phyloP scores from a whole-genome alignment of 129 eudicot genomes.

The Gnaphalium uliginosum region DNA sequence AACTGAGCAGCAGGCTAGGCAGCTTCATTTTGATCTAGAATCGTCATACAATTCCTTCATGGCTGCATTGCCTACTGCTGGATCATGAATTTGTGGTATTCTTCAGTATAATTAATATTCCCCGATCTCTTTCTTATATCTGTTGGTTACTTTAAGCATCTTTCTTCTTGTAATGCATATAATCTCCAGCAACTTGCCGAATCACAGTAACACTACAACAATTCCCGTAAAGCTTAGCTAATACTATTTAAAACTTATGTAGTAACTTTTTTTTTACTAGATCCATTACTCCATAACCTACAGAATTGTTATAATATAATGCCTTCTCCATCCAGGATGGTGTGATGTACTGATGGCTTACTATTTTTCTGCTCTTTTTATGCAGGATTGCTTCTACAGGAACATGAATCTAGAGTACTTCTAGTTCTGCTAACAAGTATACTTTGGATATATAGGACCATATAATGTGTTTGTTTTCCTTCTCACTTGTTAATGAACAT shows the following conservation, averaged over 20 bases:
- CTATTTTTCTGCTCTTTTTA: not conserved
- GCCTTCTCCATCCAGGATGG: not conserved
- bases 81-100: constrained; percentile 35
- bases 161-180: not conserved
- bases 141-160: not conserved
- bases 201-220: not conserved
- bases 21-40: constrained; percentile 75
- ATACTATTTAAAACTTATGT: not conserved
- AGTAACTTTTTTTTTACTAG: not conserved
- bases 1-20: constrained; percentile 91
- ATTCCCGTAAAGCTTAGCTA: not conserved
- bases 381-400: not conserved
- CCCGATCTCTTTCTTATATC: not conserved
- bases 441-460: not conserved
- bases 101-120: not conserved
- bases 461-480: not conserved
- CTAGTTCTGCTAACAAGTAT: constrained; percentile 2
- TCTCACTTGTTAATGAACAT: not conserved
- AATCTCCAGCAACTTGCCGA: not conserved
- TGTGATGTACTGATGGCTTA: not conserved
- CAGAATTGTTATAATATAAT: not conserved
- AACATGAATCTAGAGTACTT: not conserved
- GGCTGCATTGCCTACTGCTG: constrained; percentile 88
- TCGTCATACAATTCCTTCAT: constrained; percentile 90
- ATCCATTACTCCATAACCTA: not conserved